These are phyloP conservation scores for Flueggea neowawraea DNA, from an alignment of 441 rosid genomes.

Conservation along the genomic window DNA sequence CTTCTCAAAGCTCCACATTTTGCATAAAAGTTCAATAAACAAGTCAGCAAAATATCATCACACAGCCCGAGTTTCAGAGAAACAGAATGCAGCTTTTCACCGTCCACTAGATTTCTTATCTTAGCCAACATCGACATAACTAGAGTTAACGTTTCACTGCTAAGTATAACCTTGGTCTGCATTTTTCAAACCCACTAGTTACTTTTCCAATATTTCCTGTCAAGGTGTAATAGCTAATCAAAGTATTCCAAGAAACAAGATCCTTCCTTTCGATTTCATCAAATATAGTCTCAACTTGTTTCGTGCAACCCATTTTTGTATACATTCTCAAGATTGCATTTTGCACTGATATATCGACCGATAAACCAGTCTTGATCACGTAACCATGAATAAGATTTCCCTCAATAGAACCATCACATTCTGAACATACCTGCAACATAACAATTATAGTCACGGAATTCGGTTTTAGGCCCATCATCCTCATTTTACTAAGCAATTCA, in stretches of 20 bases:
- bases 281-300: conserved; percentile 10
- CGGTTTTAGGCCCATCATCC: conserved; percentile 15
- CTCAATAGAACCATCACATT: neutral
- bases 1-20: conserved; percentile 47
- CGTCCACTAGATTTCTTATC: conserved; percentile 27
- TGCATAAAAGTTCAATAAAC: conserved; percentile 57
- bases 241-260: conserved; percentile 17
- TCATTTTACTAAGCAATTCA: conserved; percentile 27
- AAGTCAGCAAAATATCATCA: conserved; percentile 45
- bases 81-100: conserved; percentile 52
- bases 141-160: conserved; percentile 39
- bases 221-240: conserved; percentile 8
- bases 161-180: conserved; percentile 27
- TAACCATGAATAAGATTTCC: conserved; percentile 17
- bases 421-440: conserved; percentile 17
- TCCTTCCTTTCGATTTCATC: conserved; percentile 11
- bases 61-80: conserved; percentile 26
- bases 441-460: conserved; percentile 21
- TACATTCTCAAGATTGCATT: conserved; percentile 32
- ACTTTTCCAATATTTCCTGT: conserved; percentile 20
- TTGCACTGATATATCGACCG: conserved; percentile 12
- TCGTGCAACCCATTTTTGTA: neutral
- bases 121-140: conserved; percentile 29
- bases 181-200: conserved; percentile 20
- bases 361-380: conserved; percentile 12